These are phyloP conservation scores for Rhodotorula sp. DNA, from an alignment of 1,284 basidiomycete species.

Conservation along the genomic window DNA sequence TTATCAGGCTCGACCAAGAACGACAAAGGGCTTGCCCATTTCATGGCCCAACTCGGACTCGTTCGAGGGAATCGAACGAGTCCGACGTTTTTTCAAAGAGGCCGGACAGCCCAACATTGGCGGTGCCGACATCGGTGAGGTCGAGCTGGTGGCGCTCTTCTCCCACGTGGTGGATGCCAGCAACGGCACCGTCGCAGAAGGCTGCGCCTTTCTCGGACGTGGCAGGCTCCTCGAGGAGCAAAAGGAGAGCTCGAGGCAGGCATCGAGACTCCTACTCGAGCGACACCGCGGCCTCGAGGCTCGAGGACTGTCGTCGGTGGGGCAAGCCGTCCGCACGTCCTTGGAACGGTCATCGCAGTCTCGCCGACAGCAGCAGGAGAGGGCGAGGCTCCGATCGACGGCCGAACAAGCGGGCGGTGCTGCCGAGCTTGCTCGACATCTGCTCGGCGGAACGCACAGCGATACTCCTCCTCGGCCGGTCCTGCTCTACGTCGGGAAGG, in stretches of 20 bases:
- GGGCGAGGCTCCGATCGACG: not conserved
- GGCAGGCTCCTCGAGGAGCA: not conserved
- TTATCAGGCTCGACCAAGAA: not conserved
- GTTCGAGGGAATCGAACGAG: not conserved
- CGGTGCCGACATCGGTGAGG: not conserved
- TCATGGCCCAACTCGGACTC: not conserved
- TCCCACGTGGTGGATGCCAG: not conserved
- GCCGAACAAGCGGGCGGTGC: not conserved
- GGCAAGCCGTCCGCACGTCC: not conserved
- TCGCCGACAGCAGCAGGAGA: not conserved
- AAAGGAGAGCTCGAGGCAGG: not conserved
- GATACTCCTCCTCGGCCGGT: not conserved
- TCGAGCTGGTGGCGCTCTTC: not conserved
- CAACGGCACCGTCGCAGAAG: not conserved
- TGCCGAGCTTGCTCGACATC: not conserved
- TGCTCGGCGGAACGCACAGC: not conserved
- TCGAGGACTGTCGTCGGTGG: no score
- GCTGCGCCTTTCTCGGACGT: not conserved
- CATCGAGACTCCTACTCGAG: not conserved
- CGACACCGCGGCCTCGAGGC: not conserved
- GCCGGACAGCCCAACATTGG: not conserved
- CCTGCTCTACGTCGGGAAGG: not conserved
- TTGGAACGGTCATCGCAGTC: not conserved
- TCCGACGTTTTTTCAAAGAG: not conserved
- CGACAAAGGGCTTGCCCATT: not conserved